Evolutionary conservation across 2,329 filamentous ascomycete species (phyloP).

Genomic region (Sporothrix brasiliensis): DNA sequence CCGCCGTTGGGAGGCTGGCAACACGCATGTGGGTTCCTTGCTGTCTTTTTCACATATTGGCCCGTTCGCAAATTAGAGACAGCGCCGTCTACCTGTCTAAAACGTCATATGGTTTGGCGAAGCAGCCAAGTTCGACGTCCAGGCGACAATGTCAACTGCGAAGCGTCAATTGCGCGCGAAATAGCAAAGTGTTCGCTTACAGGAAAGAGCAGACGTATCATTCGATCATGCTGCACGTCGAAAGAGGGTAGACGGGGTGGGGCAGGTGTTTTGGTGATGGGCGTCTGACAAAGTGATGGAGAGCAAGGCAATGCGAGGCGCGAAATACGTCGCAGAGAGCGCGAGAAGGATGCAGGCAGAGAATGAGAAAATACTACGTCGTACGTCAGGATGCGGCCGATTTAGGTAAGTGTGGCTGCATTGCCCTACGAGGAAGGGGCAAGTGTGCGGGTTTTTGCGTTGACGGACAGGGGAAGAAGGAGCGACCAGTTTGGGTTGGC

Average conservation of each 20-base stretch:
- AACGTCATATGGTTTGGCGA: neutral
- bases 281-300: neutral
- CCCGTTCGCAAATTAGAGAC: conserved; percentile 1
- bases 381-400: conserved; percentile 6
- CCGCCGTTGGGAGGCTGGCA: conserved; percentile 20
- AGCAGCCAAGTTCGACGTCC: conserved; percentile 13
- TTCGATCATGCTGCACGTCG: conserved; percentile 1
- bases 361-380: conserved; percentile 25
- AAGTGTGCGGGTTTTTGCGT: conserved; percentile 3
- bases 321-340: neutral
- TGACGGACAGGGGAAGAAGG: conserved; percentile 12
- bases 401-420: conserved; percentile 24
- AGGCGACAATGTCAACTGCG: neutral
- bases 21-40: neutral
- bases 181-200: neutral
- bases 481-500: neutral
- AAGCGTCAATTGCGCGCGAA: conserved; percentile 17
- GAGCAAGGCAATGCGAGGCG: neutral
- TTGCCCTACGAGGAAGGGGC: conserved; percentile 20
- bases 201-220: neutral
- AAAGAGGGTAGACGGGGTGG: conserved; percentile 1
- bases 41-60: too few relatives aligned
- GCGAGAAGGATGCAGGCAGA: conserved; percentile 17
- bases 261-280: neutral
- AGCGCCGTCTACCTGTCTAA: conserved; percentile 17